These are phyloP conservation scores for Candida tallmaniae DNA, from an alignment of 805 yeast genomes.

Conservation along the genomic window DNA sequence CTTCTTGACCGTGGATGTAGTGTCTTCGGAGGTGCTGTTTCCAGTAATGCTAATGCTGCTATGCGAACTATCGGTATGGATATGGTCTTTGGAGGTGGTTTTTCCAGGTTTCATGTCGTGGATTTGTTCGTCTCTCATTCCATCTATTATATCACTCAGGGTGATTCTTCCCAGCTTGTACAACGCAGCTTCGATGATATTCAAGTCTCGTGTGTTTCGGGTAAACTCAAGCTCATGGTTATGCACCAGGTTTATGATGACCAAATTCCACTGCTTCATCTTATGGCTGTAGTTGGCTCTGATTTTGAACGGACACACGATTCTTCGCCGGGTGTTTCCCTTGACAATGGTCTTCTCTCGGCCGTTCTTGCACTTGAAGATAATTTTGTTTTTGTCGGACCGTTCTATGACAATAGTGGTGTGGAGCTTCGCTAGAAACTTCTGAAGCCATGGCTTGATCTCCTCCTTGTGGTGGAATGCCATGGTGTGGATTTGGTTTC, in stretches of 20 bases:
- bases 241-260: constrained; percentile 56
- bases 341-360: constrained; percentile 12
- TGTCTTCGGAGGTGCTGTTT: not conserved
- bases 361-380: constrained; percentile 51
- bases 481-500: constrained; percentile 1
- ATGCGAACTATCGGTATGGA: not conserved
- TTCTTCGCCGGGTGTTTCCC: constrained; percentile 18
- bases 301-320: constrained; percentile 59
- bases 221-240: constrained; percentile 36
- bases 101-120: not conserved
- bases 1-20: not conserved
- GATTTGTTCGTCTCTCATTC: not conserved
- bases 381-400: constrained; percentile 55
- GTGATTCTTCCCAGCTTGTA: too few relatives aligned
- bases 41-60: not conserved
- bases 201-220: not conserved
- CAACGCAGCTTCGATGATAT: not conserved
- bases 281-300: constrained; percentile 57
- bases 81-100: not conserved
- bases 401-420: constrained; percentile 58
- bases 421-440: constrained; percentile 42
- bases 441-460: constrained; percentile 53
- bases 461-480: constrained; percentile 33
- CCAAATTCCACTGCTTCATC: constrained; percentile 53
- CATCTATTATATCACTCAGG: not conserved